Base-by-base conservation (phyloP, 2,329 filamentous ascomycete species). In the Aspergillus tamarii region DNA sequence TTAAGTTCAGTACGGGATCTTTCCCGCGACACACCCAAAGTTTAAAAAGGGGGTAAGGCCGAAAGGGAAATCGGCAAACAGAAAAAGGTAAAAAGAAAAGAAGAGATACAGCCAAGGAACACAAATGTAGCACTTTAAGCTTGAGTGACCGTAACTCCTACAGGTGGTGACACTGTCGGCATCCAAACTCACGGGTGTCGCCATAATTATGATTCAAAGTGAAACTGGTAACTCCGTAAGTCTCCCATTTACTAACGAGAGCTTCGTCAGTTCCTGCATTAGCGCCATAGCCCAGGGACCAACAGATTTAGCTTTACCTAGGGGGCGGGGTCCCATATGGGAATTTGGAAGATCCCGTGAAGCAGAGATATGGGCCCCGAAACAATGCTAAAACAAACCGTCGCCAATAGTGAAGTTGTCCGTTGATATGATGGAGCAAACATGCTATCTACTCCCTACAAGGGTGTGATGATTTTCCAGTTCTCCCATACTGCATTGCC, bases 201-300 rank as follows among this genome's bases (percentile, higher is more conserved):
- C 48, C 48, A 34, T 48, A 12, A 52, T n/a, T 12, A 64, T 65
- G 62, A 65, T 65, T 64, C 55, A 63, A 46, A 61, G 61, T 39
- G 56, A 62, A 62, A 59, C 62, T 61, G 62, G 46, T 48, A 48
- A 26, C 46, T 62, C 59, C 57, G 60, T 57, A 60, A 60, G 11
- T 63, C 52, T 55, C 7, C 39, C 39, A 41, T 41, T 16, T 41
- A 41, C 39, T n/a, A 41, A 9, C 39, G 6, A 26, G 60, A 68
- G 57, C 58, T 67, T 68, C 60, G 64, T 65, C 69, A 75, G 75
- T 77, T 76, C 74, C 75, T 77, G 75, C 75, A 76, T 76, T 77
- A 77, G 75, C 69, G 74, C 58, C 67, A 62, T 55, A 46, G 43
- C 50, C 54, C 32, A 55, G 58, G 57, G 56, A 57, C 64, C 67